Evolutionary conservation across 345 rosid species (phyloP), one percentile per base, ranked within the genome.

Genomic region (Ceriops decandra): DNA sequence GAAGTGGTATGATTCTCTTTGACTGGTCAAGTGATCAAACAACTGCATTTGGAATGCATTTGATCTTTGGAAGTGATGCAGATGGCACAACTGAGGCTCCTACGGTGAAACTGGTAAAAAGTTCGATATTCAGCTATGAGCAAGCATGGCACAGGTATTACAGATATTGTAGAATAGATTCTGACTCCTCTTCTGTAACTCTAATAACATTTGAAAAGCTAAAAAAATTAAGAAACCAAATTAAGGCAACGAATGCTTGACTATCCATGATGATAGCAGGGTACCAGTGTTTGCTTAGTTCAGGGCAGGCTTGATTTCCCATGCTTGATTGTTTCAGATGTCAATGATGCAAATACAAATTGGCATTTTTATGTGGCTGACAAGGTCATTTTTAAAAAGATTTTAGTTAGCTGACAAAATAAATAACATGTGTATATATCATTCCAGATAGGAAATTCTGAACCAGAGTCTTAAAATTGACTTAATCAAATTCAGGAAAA

Each of bases 71-170:
- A 68, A 59, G 62, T 79, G 68, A 69, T 77, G 78, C 88, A 95
- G 99, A 87, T 82, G 90, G 82, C 72, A 67, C 81, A 62, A 68
- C 73, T 11, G 91, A 85, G 78, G 83, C 80, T 69, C 84, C 93
- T 46, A 65, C 69, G 27, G 88, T 95, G 76, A 82, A 83, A 77
- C 83, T 91, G 60, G 95, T 95, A 42, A 91, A 91, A 83, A 89
- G 97, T 79, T 88, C 99, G 57, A 79, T 91, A 73, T 95, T 95
- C 84, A 88, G 97, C 84, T 89, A 95, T 62, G 99, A 95, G 79
- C 99, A 95, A 84, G 97, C 99, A 24, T 95, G 99, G 97, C 97
- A 95, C 77, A 89, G 97, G 97, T 93, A 81, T 56, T 67, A 66
- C 62, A 60, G 31, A 52, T 73, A 66, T 4, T 58, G 47, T 22